A percentile compares a stretch with the other conserved stretches of the same genome.
phyloP scores from a whole-genome alignment of 441 rosid species.

The Cnidoscolus chayamansa region DNA sequence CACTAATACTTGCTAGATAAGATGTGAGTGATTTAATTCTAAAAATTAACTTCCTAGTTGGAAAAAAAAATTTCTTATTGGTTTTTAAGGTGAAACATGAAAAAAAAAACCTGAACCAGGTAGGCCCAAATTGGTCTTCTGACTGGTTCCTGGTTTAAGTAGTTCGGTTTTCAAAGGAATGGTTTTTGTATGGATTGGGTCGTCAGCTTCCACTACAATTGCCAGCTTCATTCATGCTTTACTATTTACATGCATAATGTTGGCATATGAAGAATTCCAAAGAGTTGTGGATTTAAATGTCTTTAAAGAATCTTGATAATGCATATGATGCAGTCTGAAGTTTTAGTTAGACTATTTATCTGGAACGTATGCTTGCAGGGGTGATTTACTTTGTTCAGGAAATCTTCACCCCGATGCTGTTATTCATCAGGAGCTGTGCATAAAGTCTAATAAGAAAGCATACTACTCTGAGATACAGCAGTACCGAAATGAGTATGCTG shows the following conservation, averaged over 20 bases:
- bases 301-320: slow-evolving; percentile 1
- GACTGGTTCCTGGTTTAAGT: no score
- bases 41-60: no score
- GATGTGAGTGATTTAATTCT: neutral
- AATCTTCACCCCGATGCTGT: slow-evolving; percentile 81
- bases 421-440: slow-evolving; percentile 42
- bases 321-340: slow-evolving; percentile 10
- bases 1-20: neutral
- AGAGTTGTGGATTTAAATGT: neutral
- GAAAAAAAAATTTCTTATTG: no score
- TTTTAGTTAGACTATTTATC: slow-evolving; percentile 21
- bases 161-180: no score
- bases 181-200: neutral
- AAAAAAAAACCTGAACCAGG: no score
- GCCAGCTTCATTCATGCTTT: neutral
- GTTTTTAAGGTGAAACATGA: no score
- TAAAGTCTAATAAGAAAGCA: slow-evolving; percentile 50
- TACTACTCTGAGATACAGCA: slow-evolving; percentile 60
- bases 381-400: slow-evolving; percentile 66
- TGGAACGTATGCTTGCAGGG: slow-evolving; percentile 60
- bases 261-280: neutral
- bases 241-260: neutral
- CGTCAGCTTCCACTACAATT: neutral
- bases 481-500: slow-evolving; percentile 78
- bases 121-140: no score